Percentiles rank a stretch among this genome's conserved stretches.
These are phyloP conservation scores for Erythrobasidium yunnanense DNA, from an alignment of 768 basidiomycete genomes.

Conservation along the genomic window DNA sequence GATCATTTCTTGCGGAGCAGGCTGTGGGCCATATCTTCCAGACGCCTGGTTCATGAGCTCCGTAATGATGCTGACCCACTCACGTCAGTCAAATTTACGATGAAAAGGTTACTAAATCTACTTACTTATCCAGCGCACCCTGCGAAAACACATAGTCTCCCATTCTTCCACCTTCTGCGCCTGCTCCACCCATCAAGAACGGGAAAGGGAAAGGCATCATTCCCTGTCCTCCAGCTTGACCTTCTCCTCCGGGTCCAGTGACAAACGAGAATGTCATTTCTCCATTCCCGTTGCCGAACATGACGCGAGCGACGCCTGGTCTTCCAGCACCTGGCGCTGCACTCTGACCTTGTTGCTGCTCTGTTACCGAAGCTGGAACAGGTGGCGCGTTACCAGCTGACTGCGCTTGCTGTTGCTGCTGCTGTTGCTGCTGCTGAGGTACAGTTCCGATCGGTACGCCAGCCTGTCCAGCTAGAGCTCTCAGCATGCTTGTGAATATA, in stretches of 20 bases:
- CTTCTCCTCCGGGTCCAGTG: neutral
- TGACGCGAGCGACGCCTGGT: too few species aligned
- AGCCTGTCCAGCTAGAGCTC: slow-evolving; percentile 2
- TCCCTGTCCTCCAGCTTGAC: neutral
- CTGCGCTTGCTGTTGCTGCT: neutral
- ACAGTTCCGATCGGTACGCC: neutral
- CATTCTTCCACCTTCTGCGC: neutral
- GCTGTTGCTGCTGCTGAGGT: neutral
- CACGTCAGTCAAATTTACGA: neutral
- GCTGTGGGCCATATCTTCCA: slow-evolving; percentile 55
- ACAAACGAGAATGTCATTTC: too few species aligned
- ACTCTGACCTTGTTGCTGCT: neutral
- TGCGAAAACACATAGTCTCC: slow-evolving; percentile 24
- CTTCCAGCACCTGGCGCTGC: too few species aligned
- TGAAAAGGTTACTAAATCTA: neutral
- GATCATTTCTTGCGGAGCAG: slow-evolving; percentile 72
- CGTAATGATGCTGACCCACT: slow-evolving; percentile 15
- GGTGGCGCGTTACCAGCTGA: too few species aligned
- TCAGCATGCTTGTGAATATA: neutral
- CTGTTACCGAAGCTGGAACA: too few species aligned
- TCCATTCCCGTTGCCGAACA: too few species aligned
- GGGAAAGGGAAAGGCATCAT: slow-evolving; percentile 3
- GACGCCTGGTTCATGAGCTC: slow-evolving; percentile 37
- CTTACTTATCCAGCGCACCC: slow-evolving; percentile 24
- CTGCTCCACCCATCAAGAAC: slow-evolving; percentile 13